A percentile compares a stretch with the other conserved stretches of the same genome.
phyloP scores from a whole-genome alignment of 768 basidiomycete genomes.

The Serendipita indica region DNA sequence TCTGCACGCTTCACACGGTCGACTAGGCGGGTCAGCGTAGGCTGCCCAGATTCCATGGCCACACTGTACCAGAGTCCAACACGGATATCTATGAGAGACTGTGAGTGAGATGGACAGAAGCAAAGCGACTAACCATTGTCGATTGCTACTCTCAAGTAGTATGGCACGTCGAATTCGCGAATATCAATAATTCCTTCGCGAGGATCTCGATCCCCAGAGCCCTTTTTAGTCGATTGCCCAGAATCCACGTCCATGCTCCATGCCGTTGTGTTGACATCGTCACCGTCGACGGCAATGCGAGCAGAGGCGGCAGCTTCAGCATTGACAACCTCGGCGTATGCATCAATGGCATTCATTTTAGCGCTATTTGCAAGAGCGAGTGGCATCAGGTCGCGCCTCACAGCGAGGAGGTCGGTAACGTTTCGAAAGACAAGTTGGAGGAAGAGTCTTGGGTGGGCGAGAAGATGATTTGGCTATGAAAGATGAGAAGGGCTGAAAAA shows the following conservation, averaged over 20 bases:
- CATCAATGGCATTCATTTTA: slow-evolving; percentile 89
- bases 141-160: slow-evolving; percentile 97
- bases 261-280: slow-evolving; percentile 50
- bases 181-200: slow-evolving; percentile 85
- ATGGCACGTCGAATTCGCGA: slow-evolving; percentile 92
- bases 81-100: slow-evolving; percentile 47
- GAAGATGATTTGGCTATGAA: slow-evolving; percentile 70
- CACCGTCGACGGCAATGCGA: slow-evolving; percentile 44
- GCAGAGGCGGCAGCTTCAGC: slow-evolving; percentile 46
- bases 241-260: slow-evolving; percentile 26
- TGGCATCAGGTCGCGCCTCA: slow-evolving; percentile 78
- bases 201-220: slow-evolving; percentile 51
- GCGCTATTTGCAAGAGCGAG: slow-evolving; percentile 81
- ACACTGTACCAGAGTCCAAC: slow-evolving; percentile 97
- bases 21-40: slow-evolving; percentile 49
- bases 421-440: slow-evolving; percentile 85
- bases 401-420: slow-evolving; percentile 77
- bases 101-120: background rate
- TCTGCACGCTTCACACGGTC: slow-evolving; percentile 96
- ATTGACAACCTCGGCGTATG: slow-evolving; percentile 90
- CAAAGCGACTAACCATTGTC: slow-evolving; percentile 48
- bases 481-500: background rate
- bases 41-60: slow-evolving; percentile 66
- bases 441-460: slow-evolving; percentile 83
- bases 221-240: slow-evolving; percentile 20